Base-by-base conservation (phyloP, 2,329 filamentous ascomycete species). In the Bipolaris oryzae region DNA sequence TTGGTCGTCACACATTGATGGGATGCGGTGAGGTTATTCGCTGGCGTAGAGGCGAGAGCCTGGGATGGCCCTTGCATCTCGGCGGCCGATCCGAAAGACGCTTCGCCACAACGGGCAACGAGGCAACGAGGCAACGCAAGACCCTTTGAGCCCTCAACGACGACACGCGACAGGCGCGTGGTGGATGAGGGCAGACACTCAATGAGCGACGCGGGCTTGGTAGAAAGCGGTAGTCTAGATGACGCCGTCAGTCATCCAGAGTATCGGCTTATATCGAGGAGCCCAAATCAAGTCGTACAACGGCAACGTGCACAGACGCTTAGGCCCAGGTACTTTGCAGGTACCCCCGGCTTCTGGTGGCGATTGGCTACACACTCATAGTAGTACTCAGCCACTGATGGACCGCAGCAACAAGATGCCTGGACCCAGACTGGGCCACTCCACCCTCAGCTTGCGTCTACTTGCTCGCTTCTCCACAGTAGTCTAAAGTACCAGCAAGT, bases 271-370 rank as follows among this genome's bases (percentile, higher is more conserved):
- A 69, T 67, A 58, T 67, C 48, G 35, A 38, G 11, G 57, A 53
- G 60, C 53, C 64, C 69, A 66, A 70, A 69, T 67, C 64, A 70
- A 56, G 62, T 63, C 61, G 66, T 58, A 58, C 34, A 55, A 48
- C 55, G 53, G 53, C 53, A 38, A 37, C 49, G 60, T 39, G 60
- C 50, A 50, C 55, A 63, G 62, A 63, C 64, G 64, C 69, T 60
- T 61, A 57, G 61, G 42, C 51, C 59, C 57, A 46, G 53, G 33
- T 56, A 53, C 46, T 37, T 31, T 54, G 52, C 52, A 57, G 53
- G 56, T 46, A 67, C 62, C 69, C 46, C 68, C 57, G 43, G 68
- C 56, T 49, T 66, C 52, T 50, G 50, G 23, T 33, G 39, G 53
- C 59, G 52, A 74, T 74, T 73, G 66, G 71, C 53, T 61, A 61